Percentiles rank a stretch among this genome's conserved stretches.
These are phyloP conservation scores for Verticillium tricorpus DNA, from an alignment of 2,329 filamentous ascomycete genomes.

Conservation along the genomic window DNA sequence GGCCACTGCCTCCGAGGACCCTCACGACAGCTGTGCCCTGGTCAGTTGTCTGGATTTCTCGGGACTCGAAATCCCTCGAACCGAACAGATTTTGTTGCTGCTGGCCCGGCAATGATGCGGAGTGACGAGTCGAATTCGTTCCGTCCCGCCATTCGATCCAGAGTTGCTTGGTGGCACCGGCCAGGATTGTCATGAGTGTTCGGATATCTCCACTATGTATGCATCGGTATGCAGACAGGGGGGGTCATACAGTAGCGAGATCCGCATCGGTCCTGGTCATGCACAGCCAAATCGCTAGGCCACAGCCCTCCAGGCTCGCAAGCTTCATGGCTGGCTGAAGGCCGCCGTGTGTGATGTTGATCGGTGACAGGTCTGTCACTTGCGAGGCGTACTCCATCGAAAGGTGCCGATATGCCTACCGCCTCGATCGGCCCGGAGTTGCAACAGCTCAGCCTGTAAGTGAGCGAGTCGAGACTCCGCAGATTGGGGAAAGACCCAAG, in stretches of 20 bases:
- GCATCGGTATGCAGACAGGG: not conserved
- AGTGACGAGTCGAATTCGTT: not conserved
- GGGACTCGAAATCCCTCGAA: not conserved
- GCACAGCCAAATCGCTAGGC: not conserved
- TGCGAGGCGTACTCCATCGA: no score
- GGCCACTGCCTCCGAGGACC: not conserved
- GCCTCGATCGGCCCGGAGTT: no score
- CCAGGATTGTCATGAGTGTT: not conserved
- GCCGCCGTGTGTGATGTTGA: not conserved
- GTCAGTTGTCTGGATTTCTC: not conserved
- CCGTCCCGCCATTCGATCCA: not conserved
- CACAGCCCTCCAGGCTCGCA: not conserved
- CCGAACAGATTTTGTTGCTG: not conserved
- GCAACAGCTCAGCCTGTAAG: no score
- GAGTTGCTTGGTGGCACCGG: not conserved
- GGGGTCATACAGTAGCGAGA: not conserved
- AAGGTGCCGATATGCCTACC: no score
- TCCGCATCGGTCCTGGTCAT: not conserved
- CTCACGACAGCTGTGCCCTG: not conserved
- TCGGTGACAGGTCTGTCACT: not conserved
- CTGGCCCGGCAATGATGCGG: not conserved
- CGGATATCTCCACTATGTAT: not conserved
- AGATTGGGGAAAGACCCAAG: no score
- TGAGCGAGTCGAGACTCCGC: no score
- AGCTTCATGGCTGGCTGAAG: not conserved